Conservation (phyloP, 371 early-diverging fungal species). For the Phascolomyces articulosus region DNA sequence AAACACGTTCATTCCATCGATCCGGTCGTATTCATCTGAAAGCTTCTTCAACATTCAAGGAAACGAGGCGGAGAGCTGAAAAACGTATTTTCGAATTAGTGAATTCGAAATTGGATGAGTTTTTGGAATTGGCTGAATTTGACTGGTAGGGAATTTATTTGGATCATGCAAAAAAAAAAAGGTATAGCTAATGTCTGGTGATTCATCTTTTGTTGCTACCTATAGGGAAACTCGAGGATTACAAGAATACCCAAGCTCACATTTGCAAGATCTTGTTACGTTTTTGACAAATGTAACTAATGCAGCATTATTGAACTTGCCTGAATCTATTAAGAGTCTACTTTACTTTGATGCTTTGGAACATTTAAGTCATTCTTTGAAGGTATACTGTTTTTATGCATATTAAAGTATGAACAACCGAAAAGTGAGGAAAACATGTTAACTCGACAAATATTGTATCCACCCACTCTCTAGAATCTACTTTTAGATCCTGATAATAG, state of each 20-base stretch:
- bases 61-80: constrained; percentile 74
- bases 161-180: not conserved
- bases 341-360: constrained; percentile 80
- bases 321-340: constrained; percentile 66
- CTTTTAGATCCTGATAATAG: constrained; percentile 67
- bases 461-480: constrained; percentile 40
- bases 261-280: constrained; percentile 72
- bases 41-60: constrained; percentile 73
- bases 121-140: constrained; percentile 80
- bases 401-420: not conserved
- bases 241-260: constrained; percentile 61
- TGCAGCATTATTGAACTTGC: constrained; percentile 73
- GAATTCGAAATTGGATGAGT: constrained; percentile 82
- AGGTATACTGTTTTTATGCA: constrained; percentile 33
- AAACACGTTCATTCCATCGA: constrained; percentile 64
- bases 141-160: constrained; percentile 72
- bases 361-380: constrained; percentile 72
- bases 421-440: not conserved
- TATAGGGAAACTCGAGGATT: constrained; percentile 45
- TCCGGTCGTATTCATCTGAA: constrained; percentile 67
- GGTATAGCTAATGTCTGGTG: not conserved
- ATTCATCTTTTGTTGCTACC: too few relatives aligned
- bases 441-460: not conserved
- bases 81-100: constrained; percentile 82
- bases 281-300: constrained; percentile 72